Percentiles rank a stretch among this genome's conserved stretches.
Conservation (phyloP, 768 basidiomycete genomes). For the Ramaria sp. region DNA sequence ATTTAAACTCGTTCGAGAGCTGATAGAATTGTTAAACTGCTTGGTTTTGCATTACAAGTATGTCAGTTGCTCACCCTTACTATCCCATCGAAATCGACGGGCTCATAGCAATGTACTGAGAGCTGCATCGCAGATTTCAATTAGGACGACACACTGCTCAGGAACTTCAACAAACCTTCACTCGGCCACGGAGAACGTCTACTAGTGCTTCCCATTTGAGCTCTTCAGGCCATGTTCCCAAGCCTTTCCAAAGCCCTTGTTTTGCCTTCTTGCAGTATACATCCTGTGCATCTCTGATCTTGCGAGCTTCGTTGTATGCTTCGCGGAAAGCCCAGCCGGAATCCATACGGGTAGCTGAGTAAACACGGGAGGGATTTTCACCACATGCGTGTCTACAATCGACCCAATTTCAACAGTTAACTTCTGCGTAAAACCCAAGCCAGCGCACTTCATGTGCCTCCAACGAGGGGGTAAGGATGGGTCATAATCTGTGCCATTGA, state of each 20-base stretch:
- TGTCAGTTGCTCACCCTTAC: slow-evolving; percentile 42
- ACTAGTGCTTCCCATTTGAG: slow-evolving; percentile 67
- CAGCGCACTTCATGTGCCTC: slow-evolving; percentile 69
- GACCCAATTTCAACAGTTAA: slow-evolving; percentile 9
- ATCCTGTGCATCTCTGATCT: slow-evolving; percentile 61
- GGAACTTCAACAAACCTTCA: slow-evolving; percentile 43
- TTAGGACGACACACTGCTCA: too few relatives aligned
- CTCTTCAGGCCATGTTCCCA: slow-evolving; percentile 55
- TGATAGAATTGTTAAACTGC: slow-evolving; percentile 17
- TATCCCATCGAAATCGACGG: slow-evolving; percentile 60
- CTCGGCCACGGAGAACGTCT: slow-evolving; percentile 76
- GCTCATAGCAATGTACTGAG: slow-evolving; percentile 60
- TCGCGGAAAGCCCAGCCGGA: slow-evolving; percentile 65
- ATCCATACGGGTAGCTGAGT: slow-evolving; percentile 51
- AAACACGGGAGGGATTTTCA: slow-evolving; percentile 15
- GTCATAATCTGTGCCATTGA: slow-evolving; percentile 37
- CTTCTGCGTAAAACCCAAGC: neutral
- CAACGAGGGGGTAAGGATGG: slow-evolving; percentile 41
- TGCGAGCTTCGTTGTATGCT: slow-evolving; percentile 69
- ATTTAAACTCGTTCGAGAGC: slow-evolving; percentile 87
- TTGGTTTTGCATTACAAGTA: neutral
- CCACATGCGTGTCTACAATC: slow-evolving; percentile 50
- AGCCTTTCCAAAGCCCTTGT: slow-evolving; percentile 18
- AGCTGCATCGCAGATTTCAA: slow-evolving; percentile 23
- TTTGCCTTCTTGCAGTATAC: slow-evolving; percentile 56